These are phyloP conservation scores for Lactarius trivialis DNA, from an alignment of 768 basidiomycete species.

Conservation along the genomic window DNA sequence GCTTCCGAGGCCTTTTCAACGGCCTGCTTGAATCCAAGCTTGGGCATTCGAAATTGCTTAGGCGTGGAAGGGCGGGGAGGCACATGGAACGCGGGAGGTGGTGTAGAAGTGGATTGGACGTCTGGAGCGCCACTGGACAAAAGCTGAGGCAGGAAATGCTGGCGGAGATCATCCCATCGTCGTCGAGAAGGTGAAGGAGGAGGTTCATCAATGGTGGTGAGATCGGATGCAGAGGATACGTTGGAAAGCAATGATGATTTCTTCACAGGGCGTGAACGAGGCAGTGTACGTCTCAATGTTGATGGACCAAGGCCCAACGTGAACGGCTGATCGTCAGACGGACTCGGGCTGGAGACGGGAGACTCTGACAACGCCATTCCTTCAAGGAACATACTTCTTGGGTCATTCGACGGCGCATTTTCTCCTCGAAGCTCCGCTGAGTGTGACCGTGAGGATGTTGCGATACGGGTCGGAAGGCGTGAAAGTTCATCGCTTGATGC, in stretches of 20 bases:
- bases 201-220: not conserved
- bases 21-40: conserved; percentile 54
- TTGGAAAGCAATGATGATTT: conserved; percentile 21
- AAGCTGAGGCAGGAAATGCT: conserved; percentile 41
- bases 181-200: conserved; percentile 33
- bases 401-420: not conserved
- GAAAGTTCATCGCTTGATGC: not conserved
- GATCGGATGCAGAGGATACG: conserved; percentile 10
- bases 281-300: not conserved
- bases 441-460: not conserved
- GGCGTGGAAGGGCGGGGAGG: conserved; percentile 21
- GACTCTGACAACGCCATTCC: conserved; percentile 10
- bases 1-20: conserved; percentile 57
- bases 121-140: conserved; percentile 18
- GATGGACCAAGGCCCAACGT: not conserved
- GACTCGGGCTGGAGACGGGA: conserved; percentile 9
- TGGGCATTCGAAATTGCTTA: conserved; percentile 39
- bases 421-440: not conserved
- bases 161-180: conserved; percentile 50
- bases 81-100: not conserved
- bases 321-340: not conserved
- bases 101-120: conserved; percentile 24
- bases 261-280: conserved; percentile 14
- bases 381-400: not conserved
- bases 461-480: not conserved